Percentiles rank a stretch among this genome's conserved stretches.
These are phyloP conservation scores for Plasmodium malariae DNA, from an alignment of 169 alveolate species.

Conservation along the genomic window DNA sequence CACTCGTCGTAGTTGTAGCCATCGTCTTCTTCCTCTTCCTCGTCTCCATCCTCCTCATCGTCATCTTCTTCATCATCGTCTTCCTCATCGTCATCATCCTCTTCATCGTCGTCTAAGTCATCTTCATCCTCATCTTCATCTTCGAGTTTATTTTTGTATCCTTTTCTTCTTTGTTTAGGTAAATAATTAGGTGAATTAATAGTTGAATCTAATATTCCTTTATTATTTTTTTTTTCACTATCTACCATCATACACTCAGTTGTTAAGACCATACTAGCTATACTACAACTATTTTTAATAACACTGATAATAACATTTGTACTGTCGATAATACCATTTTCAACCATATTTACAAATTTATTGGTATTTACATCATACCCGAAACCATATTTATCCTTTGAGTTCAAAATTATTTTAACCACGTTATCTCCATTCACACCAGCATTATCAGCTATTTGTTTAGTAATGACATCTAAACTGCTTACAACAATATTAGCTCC, in stretches of 20 bases:
- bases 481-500: slow-evolving; percentile 90
- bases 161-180: slow-evolving; percentile 21
- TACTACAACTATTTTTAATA: slow-evolving; percentile 89
- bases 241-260: slow-evolving; percentile 94
- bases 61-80: slow-evolving; percentile 52
- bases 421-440: slow-evolving; percentile 90
- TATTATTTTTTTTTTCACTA: slow-evolving; percentile 84
- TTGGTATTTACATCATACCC: slow-evolving; percentile 92
- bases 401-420: slow-evolving; percentile 86
- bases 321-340: slow-evolving; percentile 92
- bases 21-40: slow-evolving; percentile 38
- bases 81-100: slow-evolving; percentile 40
- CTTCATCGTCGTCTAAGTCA: slow-evolving; percentile 60
- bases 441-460: slow-evolving; percentile 91
- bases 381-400: slow-evolving; percentile 89
- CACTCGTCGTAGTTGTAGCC: slow-evolving; percentile 71
- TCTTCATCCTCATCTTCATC: slow-evolving; percentile 60
- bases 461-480: slow-evolving; percentile 88
- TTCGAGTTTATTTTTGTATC: slow-evolving; percentile 24
- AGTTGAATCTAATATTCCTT: slow-evolving; percentile 38
- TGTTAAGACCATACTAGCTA: slow-evolving; percentile 92
- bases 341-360: slow-evolving; percentile 90
- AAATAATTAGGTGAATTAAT: slow-evolving; percentile 41
- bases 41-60: slow-evolving; percentile 53
- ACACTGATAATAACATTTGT: slow-evolving; percentile 91